Percentiles rank a stretch among this genome's conserved stretches.
Evolutionary conservation across 306 rosid species (phyloP).

Genomic region (Malus orientalis): DNA sequence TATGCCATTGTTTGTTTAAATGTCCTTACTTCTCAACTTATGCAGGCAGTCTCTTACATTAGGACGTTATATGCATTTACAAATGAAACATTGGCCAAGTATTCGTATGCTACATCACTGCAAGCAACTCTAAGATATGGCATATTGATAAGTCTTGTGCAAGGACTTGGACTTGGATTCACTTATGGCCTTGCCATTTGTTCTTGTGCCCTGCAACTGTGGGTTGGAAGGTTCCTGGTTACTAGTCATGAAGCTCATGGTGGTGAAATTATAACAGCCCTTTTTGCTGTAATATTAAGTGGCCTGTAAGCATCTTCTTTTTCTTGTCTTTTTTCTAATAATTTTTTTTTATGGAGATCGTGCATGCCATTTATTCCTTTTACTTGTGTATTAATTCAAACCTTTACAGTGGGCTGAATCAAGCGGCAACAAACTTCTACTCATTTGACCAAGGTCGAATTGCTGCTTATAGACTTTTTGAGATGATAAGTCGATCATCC

Average conservation of each 20-base stretch:
- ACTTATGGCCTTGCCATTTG: slow-evolving; percentile 99
- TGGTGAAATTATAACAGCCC: slow-evolving; percentile 90
- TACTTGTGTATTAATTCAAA: slow-evolving; percentile 14
- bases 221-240: slow-evolving; percentile 96
- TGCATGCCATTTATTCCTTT: slow-evolving; percentile 10
- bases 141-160: slow-evolving; percentile 94
- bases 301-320: slow-evolving; percentile 74
- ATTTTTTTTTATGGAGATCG: background rate
- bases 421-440: slow-evolving; percentile 98
- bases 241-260: slow-evolving; percentile 58
- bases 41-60: slow-evolving; percentile 93
- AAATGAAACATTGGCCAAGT: slow-evolving; percentile 94
- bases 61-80: slow-evolving; percentile 91
- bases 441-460: slow-evolving; percentile 99
- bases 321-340: background rate
- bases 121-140: slow-evolving; percentile 99
- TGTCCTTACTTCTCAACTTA: slow-evolving; percentile 18
- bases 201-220: slow-evolving; percentile 97
- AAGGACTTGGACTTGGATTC: slow-evolving; percentile 99
- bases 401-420: slow-evolving; percentile 76
- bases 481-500: slow-evolving; percentile 98
- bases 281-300: slow-evolving; percentile 92
- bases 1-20: slow-evolving; percentile 17
- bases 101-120: slow-evolving; percentile 94
- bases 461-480: slow-evolving; percentile 97